Evolutionary conservation across 208 protist genomes (phyloP), one percentile per base, ranked within the genome.

Genomic region (Wallacemonas sp.): DNA sequence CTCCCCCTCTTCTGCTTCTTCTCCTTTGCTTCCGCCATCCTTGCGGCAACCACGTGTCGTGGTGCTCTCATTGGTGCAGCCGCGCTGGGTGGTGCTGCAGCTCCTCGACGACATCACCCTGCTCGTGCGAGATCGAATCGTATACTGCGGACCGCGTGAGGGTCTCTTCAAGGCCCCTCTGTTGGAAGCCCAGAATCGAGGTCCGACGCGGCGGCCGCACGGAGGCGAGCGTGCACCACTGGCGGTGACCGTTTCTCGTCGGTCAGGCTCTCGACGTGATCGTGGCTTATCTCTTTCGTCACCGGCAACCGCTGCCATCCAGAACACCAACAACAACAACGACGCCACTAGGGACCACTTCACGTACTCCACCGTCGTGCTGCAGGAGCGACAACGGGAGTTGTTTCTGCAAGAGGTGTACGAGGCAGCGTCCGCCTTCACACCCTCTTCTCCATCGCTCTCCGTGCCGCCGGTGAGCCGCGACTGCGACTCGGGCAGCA

Each of bases 81-180:
- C 84, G 31, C 80, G 84, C 19, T 91, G 80, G 84, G 70, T 75
- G 12, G 22, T 86, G 21, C 59, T 91, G 60, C 74, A 81, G 62
- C 71, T 80, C 62, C 69, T 88, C 4, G 80, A 91, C 60, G 80
- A 91, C 61, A 75, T 88, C 24, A 73, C 85, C 38, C 54, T 91
- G 24, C 42, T 88, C 1, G 76, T 88, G 47, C 69, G 72, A 21
- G 71, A 61, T 26, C 62, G 41, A 1, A 78, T 72, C 55, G 59
- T 83, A n/a, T 88, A 78, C 49, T 72, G 73, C 24, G 81, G 81
- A 2, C 64, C 75, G 22, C 49, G 76, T 36, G 51, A 61, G 63
- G 77, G 75, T 19, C 72, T 87, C 30, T 54, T 83, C 0, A 31
- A 56, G 12, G 62, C 76, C 24, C 69, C 68, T 38, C 64, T 80